A percentile compares a stretch with the other conserved stretches of the same genome.
Evolutionary conservation across 495 filamentous ascomycete genomes (phyloP).

Genomic region (Hyaloscypha variabilis): DNA sequence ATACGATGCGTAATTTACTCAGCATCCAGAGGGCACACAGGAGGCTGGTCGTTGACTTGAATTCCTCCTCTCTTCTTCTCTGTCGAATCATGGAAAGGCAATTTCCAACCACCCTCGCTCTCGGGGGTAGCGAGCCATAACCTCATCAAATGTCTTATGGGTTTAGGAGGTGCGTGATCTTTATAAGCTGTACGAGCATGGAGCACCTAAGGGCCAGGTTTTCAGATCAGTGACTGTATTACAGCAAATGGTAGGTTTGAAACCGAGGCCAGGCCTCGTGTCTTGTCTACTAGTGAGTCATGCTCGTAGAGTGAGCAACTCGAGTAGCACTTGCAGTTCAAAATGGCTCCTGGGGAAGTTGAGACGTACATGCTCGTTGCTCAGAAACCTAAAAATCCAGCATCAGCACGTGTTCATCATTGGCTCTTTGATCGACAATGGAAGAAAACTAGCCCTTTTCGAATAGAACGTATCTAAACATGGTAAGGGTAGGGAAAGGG

Average conservation of each 20-base stretch:
- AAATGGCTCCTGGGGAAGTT: neutral
- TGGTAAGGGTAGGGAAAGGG: neutral
- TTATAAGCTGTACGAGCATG: constrained; percentile 69
- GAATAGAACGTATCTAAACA: neutral
- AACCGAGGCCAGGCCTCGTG: neutral
- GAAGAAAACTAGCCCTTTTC: too few species aligned
- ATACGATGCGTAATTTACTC: too few species aligned
- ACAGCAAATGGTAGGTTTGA: neutral
- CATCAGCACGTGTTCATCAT: neutral
- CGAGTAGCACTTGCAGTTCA: neutral
- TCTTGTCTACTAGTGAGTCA: neutral
- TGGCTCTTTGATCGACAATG: too few species aligned
- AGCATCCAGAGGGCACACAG: constrained; percentile 65
- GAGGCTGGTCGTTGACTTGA: constrained; percentile 78
- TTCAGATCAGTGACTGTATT: neutral
- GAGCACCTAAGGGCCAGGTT: constrained; percentile 39
- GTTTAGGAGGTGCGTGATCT: constrained; percentile 65
- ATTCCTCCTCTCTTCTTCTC: constrained; percentile 87
- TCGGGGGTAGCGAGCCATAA: constrained; percentile 84
- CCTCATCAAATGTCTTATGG: constrained; percentile 78
- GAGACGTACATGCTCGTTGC: constrained; percentile 56
- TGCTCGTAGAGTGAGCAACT: neutral
- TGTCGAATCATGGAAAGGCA: constrained; percentile 78
- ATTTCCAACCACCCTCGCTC: constrained; percentile 80
- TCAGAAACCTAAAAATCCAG: constrained; percentile 62